These are phyloP conservation scores for Hyaloperonospora brassicae DNA, from an alignment of 352 stramenopile genomes.

Conservation along the genomic window DNA sequence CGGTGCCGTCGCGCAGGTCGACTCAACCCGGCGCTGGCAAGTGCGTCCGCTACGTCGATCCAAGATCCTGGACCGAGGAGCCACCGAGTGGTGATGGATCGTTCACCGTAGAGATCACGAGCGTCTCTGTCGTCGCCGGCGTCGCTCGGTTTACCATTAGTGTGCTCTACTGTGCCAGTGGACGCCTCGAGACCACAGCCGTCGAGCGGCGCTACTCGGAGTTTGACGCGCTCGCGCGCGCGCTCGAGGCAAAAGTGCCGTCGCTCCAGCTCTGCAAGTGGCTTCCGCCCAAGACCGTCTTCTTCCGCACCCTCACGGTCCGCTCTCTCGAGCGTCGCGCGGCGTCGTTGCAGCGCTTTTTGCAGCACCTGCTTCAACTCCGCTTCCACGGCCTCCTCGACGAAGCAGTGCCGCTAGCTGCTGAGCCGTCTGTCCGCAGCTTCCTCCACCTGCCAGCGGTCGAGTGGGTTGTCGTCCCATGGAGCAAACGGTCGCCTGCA, in stretches of 20 bases:
- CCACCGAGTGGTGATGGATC: conserved; percentile 33
- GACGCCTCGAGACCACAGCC: conserved; percentile 32
- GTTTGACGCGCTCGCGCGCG: conserved; percentile 47
- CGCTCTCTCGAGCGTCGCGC: conserved; percentile 56
- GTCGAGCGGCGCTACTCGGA: conserved; percentile 65
- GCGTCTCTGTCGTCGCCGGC: conserved; percentile 37
- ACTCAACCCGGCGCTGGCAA: conserved; percentile 18
- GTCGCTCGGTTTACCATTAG: conserved; percentile 56
- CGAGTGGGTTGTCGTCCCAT: conserved; percentile 60
- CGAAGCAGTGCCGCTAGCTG: conserved; percentile 55
- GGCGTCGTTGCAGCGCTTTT: conserved; percentile 50
- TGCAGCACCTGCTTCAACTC: conserved; percentile 48
- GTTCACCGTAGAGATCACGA: conserved; percentile 68
- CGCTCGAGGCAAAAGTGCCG: conserved; percentile 50
- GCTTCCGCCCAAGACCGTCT: conserved; percentile 56
- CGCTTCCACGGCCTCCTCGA: conserved; percentile 59
- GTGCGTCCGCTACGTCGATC: conserved; percentile 58
- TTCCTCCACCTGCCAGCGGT: conserved; percentile 65
- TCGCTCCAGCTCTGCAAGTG: conserved; percentile 36
- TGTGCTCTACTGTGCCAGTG: conserved; percentile 43
- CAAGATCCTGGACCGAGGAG: conserved; percentile 40
- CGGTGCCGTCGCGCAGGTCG: conserved; percentile 11
- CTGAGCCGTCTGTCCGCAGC: conserved; percentile 50
- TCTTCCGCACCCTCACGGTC: conserved; percentile 51
- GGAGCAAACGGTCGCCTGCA: conserved; percentile 23